Base-by-base conservation (phyloP, 2,329 filamentous ascomycete genomes). In the Plenodomus biglobosus region DNA sequence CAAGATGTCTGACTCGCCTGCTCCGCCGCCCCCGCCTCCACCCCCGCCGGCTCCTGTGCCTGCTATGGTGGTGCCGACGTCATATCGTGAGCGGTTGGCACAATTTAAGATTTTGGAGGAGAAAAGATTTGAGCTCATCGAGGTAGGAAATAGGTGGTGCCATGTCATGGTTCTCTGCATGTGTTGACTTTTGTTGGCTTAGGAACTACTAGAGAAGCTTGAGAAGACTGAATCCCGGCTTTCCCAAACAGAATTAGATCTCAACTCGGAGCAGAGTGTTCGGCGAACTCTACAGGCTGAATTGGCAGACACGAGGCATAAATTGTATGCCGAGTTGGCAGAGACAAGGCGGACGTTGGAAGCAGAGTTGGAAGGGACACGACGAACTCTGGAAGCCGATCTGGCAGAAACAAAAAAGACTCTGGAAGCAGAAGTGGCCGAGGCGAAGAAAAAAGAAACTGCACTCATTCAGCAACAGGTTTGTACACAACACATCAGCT, bases 181-280 rank as follows among this genome's bases (percentile, higher is more conserved):
- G n/a, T 37, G 17, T 37, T 50, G 22, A 50, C 44, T 11, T 11
- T 27, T 8, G 19, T 17, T 10, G 44, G 21, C 5, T 3, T 39
- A 70, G 69, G 69, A 72, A 58, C 52, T 72, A 21, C 52, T 72
- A 1, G 68, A 69, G 36, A 72, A 70, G 42, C 65, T 72, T 21
- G 69, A 72, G 44, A 69, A 68, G 48, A 65, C 63, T 19, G 69
- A 72, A 56, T 62, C 66, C 40, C 64, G 58, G 45, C 67, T 72
- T 30, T 48, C 62, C 44, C 68, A 71, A 37, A 69, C 66, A 18
- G 65, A 69, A 54, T 62, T 72, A 17, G 69, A 72, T 40, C 66
- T 72, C 38, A 59, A 64, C 37, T 70, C 68, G 2, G 69, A 72
- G 44, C 69, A 72, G 36, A 72, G 69, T 55, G 69, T 72, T 20